phyloP scores from a whole-genome alignment of 2,329 filamentous ascomycete species.

The Venturia effusa region DNA sequence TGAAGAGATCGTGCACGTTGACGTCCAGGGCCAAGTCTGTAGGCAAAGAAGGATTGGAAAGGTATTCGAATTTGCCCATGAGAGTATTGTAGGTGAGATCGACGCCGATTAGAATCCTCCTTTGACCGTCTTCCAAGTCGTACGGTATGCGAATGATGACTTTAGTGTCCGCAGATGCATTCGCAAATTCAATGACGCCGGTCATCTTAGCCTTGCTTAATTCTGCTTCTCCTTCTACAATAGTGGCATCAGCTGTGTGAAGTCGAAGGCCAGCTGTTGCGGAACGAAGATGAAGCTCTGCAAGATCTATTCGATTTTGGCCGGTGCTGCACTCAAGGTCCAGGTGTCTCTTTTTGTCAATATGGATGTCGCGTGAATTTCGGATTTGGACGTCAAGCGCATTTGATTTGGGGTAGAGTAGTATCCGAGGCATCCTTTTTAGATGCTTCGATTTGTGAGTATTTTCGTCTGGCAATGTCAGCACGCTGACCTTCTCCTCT shows the following conservation, averaged over 20 bases:
- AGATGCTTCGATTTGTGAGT: slow-evolving; percentile 3
- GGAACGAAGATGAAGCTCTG: slow-evolving; percentile 43
- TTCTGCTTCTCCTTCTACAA: slow-evolving; percentile 27
- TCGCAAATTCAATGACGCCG: slow-evolving; percentile 35
- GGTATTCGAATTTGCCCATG: slow-evolving; percentile 53
- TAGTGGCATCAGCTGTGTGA: slow-evolving; percentile 39
- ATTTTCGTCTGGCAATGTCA: background rate
- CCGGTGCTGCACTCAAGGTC: slow-evolving; percentile 65
- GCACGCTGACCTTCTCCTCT: background rate
- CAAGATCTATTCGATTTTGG: slow-evolving; percentile 52
- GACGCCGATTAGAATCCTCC: slow-evolving; percentile 60
- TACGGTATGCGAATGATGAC: slow-evolving; percentile 65
- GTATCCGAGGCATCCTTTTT: slow-evolving; percentile 3
- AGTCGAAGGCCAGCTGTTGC: slow-evolving; percentile 51
- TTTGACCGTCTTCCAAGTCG: slow-evolving; percentile 66
- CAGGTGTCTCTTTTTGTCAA: slow-evolving; percentile 68
- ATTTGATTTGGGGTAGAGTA: slow-evolving; percentile 51
- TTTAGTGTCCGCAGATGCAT: slow-evolving; percentile 33
- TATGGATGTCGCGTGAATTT: slow-evolving; percentile 59
- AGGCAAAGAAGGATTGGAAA: slow-evolving; percentile 51
- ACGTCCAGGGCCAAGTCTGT: slow-evolving; percentile 79
- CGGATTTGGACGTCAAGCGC: slow-evolving; percentile 59
- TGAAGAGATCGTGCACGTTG: slow-evolving; percentile 95
- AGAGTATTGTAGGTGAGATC: slow-evolving; percentile 65
- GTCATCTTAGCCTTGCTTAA: slow-evolving; percentile 27